These are phyloP conservation scores for Colletotrichum gloeosporioides DNA, from an alignment of 2,329 filamentous ascomycete species.

Conservation along the genomic window DNA sequence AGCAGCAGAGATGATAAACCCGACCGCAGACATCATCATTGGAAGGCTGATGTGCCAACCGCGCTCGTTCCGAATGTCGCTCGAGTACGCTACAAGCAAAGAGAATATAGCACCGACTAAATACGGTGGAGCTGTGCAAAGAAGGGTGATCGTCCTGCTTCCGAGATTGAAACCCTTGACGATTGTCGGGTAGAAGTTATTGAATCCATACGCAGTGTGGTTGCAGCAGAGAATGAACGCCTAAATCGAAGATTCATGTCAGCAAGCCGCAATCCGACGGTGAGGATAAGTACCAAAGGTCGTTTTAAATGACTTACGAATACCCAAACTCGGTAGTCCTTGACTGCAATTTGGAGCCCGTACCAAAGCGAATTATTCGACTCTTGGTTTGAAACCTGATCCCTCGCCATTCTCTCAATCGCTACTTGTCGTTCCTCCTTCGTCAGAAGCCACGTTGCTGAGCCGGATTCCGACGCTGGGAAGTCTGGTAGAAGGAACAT, in stretches of 20 bases:
- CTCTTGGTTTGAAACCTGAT: slow-evolving; percentile 24
- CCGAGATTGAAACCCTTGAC: slow-evolving; percentile 33
- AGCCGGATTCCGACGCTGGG: not conserved
- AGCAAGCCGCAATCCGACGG: not conserved
- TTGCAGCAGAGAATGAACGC: slow-evolving; percentile 23
- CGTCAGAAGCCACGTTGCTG: not conserved
- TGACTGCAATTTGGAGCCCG: slow-evolving; percentile 24
- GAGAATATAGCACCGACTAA: slow-evolving; percentile 20
- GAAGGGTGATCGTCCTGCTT: slow-evolving; percentile 33
- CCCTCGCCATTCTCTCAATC: not conserved
- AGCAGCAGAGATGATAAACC: slow-evolving; percentile 65
- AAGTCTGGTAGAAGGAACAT: not conserved
- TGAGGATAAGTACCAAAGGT: not conserved
- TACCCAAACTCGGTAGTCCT: slow-evolving; percentile 27
- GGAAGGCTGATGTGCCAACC: slow-evolving; percentile 22
- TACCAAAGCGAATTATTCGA: not conserved
- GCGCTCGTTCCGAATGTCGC: slow-evolving; percentile 21
- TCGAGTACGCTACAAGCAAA: slow-evolving; percentile 18
- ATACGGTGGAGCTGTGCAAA: slow-evolving; percentile 31
- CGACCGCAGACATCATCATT: slow-evolving; percentile 48
- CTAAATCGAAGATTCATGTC: not conserved
- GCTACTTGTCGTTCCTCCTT: slow-evolving; percentile 10
- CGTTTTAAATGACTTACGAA: slow-evolving; percentile 3
- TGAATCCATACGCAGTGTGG: slow-evolving; percentile 26
- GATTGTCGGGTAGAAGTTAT: slow-evolving; percentile 28